phyloP scores from a whole-genome alignment of 2,329 filamentous ascomycete species.

The Trichoderma cornu-damae region DNA sequence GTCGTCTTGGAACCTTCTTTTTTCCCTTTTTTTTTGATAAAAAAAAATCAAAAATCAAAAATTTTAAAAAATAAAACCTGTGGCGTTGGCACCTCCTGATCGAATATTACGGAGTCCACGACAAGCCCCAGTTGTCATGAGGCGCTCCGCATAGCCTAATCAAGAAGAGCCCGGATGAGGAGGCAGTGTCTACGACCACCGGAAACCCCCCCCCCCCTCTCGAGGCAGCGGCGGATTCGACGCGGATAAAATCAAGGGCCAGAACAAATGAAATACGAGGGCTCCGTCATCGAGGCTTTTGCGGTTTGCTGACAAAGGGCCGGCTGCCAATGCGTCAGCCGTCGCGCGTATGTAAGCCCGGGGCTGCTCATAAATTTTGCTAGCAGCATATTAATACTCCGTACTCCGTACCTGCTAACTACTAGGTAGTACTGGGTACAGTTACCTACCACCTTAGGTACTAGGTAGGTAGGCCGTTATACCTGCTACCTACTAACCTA shows the following conservation, averaged over 20 bases:
- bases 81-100: constrained; percentile 10
- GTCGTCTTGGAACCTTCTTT: not conserved
- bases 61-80: too few relatives aligned
- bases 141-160: constrained; percentile 16
- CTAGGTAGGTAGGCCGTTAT: too few relatives aligned
- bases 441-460: too few relatives aligned
- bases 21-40: not conserved
- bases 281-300: constrained; percentile 2
- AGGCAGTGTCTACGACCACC: constrained; percentile 1
- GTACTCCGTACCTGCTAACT: too few relatives aligned
- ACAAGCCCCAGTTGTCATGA: constrained; percentile 1
- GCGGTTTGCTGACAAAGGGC: constrained; percentile 9
- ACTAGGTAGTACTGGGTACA: too few relatives aligned
- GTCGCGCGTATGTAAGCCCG: not conserved
- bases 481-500: too few relatives aligned
- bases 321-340: constrained; percentile 6
- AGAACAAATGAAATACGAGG: constrained; percentile 4
- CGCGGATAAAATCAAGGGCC: constrained; percentile 4
- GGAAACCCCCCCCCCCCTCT: too few relatives aligned
- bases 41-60: too few relatives aligned
- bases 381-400: too few relatives aligned
- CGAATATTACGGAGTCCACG: constrained; percentile 9
- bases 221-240: constrained; percentile 8
- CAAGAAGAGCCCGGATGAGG: not conserved
- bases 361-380: too few relatives aligned